These are phyloP conservation scores for Boletus sp. DNA, from an alignment of 768 basidiomycete genomes.

Conservation along the genomic window DNA sequence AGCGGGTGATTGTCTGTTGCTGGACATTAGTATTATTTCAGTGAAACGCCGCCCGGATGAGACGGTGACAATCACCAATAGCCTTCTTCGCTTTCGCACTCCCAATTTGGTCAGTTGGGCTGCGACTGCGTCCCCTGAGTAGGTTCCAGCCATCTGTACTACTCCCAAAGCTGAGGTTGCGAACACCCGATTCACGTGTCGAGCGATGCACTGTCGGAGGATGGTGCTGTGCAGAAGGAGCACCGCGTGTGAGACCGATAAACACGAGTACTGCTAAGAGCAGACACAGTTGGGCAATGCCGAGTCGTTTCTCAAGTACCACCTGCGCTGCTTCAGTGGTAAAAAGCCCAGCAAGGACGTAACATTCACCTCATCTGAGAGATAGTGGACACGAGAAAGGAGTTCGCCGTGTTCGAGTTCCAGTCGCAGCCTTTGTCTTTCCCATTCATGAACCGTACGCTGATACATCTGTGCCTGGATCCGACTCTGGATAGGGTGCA, in stretches of 20 bases:
- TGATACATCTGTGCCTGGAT: conserved; percentile 67
- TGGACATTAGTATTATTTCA: background rate
- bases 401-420: conserved; percentile 72
- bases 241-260: conserved; percentile 79
- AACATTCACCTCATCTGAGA: conserved; percentile 71
- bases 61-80: conserved; percentile 4
- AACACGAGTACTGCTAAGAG: conserved; percentile 82
- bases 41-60: background rate
- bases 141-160: conserved; percentile 40
- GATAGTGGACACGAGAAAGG: conserved; percentile 62
- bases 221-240: conserved; percentile 34
- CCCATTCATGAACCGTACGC: conserved; percentile 63
- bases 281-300: conserved; percentile 83
- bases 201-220: conserved; percentile 18
- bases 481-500: conserved; percentile 45
- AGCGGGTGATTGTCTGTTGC: background rate
- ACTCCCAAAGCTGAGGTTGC: conserved; percentile 54
- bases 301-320: conserved; percentile 82
- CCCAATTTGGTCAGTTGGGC: conserved; percentile 19
- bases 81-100: conserved; percentile 13
- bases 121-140: conserved; percentile 29
- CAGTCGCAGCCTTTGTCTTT: conserved; percentile 59
- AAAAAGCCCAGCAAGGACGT: background rate
- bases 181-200: conserved; percentile 53
- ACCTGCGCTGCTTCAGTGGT: conserved; percentile 45